Evolutionary conservation across 129 eudicot genomes (phyloP).

Genomic region (Lactuca sativa): DNA sequence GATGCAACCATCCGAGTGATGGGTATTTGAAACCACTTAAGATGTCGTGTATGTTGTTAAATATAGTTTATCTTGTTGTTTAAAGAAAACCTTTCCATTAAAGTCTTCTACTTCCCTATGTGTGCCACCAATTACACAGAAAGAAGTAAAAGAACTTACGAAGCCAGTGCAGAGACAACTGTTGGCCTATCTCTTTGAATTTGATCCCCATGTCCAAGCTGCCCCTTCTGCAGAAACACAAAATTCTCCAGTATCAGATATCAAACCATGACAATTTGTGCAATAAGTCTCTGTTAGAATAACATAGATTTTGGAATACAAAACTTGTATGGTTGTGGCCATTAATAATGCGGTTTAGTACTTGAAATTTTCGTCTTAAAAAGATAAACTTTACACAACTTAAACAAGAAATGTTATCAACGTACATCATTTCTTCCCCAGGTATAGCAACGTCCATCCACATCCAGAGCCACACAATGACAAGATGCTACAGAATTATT

Average conservation of each 20-base stretch:
- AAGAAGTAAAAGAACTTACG: slow-evolving; percentile 42
- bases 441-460: slow-evolving; percentile 87
- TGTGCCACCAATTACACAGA: no score
- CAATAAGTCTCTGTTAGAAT: not conserved
- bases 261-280: slow-evolving; percentile 8
- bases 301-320: no score
- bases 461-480: slow-evolving; percentile 96
- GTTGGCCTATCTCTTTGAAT: slow-evolving; percentile 82
- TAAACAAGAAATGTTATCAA: not conserved
- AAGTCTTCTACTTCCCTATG: no score
- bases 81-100: no score
- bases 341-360: not conserved
- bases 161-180: slow-evolving; percentile 71
- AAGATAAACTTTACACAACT: not conserved
- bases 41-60: no score
- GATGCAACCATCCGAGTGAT: no score
- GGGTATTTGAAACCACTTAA: no score
- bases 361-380: not conserved
- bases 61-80: not conserved
- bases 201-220: slow-evolving; percentile 92
- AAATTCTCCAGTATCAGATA: not conserved
- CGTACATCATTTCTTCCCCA: slow-evolving; percentile 93
- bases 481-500: slow-evolving; percentile 56
- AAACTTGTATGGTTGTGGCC: not conserved
- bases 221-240: slow-evolving; percentile 69